Evolutionary conservation across 108 stramenopile species (phyloP).

Genomic region (Chaetoceros tenuissimus): DNA sequence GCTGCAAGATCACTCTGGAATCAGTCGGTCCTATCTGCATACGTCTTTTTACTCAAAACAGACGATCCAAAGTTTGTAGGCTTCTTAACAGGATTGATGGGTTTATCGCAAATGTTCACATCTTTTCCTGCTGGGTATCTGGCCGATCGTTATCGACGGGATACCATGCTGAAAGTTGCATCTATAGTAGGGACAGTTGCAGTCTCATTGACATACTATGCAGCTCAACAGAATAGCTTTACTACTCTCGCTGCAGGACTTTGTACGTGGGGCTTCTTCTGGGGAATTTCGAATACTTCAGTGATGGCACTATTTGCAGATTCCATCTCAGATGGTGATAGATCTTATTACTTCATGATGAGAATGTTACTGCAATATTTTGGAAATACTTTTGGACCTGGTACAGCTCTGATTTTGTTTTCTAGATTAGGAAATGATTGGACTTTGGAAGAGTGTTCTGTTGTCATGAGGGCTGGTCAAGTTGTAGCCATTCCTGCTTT

Average conservation of each 20-base stretch:
- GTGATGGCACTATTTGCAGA: conserved; percentile 56
- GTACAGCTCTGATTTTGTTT: conserved; percentile 25
- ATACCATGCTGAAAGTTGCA: conserved; percentile 22
- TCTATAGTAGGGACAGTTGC: conserved; percentile 24
- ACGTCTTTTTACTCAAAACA: conserved; percentile 20
- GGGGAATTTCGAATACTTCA: conserved; percentile 51
- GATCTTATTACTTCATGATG: conserved; percentile 31
- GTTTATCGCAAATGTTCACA: conserved; percentile 26
- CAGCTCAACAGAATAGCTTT: conserved; percentile 13
- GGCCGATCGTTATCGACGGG: conserved; percentile 37
- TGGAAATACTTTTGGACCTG: conserved; percentile 28
- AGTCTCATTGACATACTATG: conserved; percentile 8
- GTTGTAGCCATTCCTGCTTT: conserved; percentile 17
- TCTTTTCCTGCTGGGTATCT: conserved; percentile 35
- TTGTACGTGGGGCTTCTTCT: conserved; percentile 32
- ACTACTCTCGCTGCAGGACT: conserved; percentile 17
- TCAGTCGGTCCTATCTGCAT: conserved; percentile 39
- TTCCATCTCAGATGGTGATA: conserved; percentile 43
- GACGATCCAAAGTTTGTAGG: conserved; percentile 32
- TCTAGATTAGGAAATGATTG: conserved; percentile 26
- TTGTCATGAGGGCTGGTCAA: conserved; percentile 31
- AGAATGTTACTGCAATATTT: conserved; percentile 17
- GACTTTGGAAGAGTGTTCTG: conserved; percentile 23
- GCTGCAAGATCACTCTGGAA: conserved; percentile 40
- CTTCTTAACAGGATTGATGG: conserved; percentile 40